Base-by-base conservation (phyloP, 805 yeast genomes). In the Lipomyces starkeyi region DNA sequence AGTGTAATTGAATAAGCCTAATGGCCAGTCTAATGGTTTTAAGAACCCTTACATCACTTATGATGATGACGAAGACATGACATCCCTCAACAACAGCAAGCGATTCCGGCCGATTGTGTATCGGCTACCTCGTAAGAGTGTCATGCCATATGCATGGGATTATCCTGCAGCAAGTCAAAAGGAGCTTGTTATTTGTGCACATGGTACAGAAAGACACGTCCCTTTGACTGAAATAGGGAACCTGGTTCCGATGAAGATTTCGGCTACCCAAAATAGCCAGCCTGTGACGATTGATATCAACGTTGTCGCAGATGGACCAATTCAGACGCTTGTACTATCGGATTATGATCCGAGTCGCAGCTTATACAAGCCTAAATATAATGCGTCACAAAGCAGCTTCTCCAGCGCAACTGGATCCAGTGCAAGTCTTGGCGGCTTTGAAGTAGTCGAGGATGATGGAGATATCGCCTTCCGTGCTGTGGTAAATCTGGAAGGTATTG, bases 141-240 rank as follows among this genome's bases (percentile, higher is more conserved):
- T 92, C 1, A 95, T 95, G 98, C 97, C 98, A 0, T 95, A 95
- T 77, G 91, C 99, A 0, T 95, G 97, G 93, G 99, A 95, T 77
- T 95, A 86, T 79, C 99, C 99, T 0, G 92, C 96, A 62, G 98
- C 97, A 0, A 80, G 86, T 9, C 85, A 89, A 58, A 93, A 93
- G 77, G 97, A 93, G 75, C 79, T 95, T 40, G 83, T 92, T 2
- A 78, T 95, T 43, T 82, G 93, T 67, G 83, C 90, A 11, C 89
- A 88, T 60, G 90, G 91, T 0, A 83, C 88, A 35, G 93, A 90
- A 75, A 83, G 98, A 67, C 86, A 87, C 59, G 84, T 96, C 25
- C 96, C 92, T 74, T 79, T 95, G 62, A 95, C 97, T 0, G 98
- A 95, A 77, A 94, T 95, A 73, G 99, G 99, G 29, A 89, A 89